Evolutionary conservation across 331 rosid species (phyloP).

Genomic region (Prunus yedoensis): DNA sequence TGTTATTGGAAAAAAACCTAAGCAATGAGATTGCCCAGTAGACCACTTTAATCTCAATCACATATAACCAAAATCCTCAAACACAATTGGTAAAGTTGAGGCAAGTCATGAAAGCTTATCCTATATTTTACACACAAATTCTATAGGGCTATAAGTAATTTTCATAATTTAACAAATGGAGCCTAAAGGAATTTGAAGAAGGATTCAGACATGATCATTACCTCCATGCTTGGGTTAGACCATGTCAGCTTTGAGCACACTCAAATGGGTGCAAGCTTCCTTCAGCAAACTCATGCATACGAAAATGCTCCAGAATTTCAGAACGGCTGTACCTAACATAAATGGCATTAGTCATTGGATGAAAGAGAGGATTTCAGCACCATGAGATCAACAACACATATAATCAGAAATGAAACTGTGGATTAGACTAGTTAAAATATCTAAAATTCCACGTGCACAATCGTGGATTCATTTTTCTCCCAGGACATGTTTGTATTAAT

Average conservation of each 20-base stretch:
- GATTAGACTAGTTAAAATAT: background rate
- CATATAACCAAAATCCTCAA: background rate
- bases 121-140: background rate
- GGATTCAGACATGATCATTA: background rate
- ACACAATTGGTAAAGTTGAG: background rate
- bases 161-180: background rate
- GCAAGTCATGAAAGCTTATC: background rate
- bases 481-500: background rate
- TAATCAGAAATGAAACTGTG: background rate
- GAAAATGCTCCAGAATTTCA: slow-evolving; percentile 77
- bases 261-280: slow-evolving; percentile 93
- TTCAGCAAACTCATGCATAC: slow-evolving; percentile 84
- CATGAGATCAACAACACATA: slow-evolving; percentile 6
- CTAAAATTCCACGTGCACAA: background rate
- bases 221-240: slow-evolving; percentile 27
- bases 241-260: slow-evolving; percentile 84
- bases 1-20: background rate
- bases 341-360: slow-evolving; percentile 19
- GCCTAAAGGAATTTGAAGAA: background rate
- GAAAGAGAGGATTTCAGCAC: slow-evolving; percentile 2
- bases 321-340: slow-evolving; percentile 61
- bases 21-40: background rate
- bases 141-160: background rate
- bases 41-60: background rate
- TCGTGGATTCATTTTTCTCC: background rate